phyloP scores from a whole-genome alignment of 805 yeast genomes.

The Pichia cephalocereana region DNA sequence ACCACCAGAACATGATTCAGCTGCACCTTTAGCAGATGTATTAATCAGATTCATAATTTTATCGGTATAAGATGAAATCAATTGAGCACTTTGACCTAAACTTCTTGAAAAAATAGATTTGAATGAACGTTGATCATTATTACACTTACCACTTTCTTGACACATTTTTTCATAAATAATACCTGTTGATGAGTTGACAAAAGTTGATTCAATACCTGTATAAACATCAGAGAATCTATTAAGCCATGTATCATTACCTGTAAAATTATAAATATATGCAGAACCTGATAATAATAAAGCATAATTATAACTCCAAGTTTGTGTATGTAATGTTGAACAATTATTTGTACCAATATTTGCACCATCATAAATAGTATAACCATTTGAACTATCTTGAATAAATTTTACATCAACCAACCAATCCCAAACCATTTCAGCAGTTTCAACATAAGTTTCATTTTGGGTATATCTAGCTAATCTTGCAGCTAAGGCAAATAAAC shows the following conservation, averaged over 20 bases:
- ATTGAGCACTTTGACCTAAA: conserved; percentile 46
- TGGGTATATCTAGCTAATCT: conserved; percentile 72
- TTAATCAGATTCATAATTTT: conserved; percentile 27
- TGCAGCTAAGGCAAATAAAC: conserved; percentile 72
- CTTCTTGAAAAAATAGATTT: conserved; percentile 60
- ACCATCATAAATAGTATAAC: conserved; percentile 45
- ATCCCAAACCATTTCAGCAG: conserved; percentile 65
- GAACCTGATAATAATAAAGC: conserved; percentile 60
- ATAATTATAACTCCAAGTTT: conserved; percentile 64
- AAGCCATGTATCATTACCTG: conserved; percentile 39
- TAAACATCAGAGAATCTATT: conserved; percentile 29
- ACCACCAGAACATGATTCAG: conserved; percentile 76
- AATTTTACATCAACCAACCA: conserved; percentile 38
- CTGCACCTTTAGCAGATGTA: conserved; percentile 60
- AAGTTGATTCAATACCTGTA: conserved; percentile 31
- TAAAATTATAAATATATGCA: conserved; percentile 59
- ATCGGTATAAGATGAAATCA: conserved; percentile 42
- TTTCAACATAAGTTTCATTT: conserved; percentile 62
- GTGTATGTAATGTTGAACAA: conserved; percentile 40
- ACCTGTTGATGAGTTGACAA: conserved; percentile 31
- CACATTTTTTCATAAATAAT: conserved; percentile 60
- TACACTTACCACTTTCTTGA: conserved; percentile 43
- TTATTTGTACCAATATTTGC: conserved; percentile 36
- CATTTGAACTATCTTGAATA: conserved; percentile 20
- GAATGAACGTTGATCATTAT: conserved; percentile 71